A percentile compares a stretch with the other conserved stretches of the same genome.
Evolutionary conservation across 768 basidiomycete species (phyloP).

Genomic region (Rhodotorula graminis): DNA sequence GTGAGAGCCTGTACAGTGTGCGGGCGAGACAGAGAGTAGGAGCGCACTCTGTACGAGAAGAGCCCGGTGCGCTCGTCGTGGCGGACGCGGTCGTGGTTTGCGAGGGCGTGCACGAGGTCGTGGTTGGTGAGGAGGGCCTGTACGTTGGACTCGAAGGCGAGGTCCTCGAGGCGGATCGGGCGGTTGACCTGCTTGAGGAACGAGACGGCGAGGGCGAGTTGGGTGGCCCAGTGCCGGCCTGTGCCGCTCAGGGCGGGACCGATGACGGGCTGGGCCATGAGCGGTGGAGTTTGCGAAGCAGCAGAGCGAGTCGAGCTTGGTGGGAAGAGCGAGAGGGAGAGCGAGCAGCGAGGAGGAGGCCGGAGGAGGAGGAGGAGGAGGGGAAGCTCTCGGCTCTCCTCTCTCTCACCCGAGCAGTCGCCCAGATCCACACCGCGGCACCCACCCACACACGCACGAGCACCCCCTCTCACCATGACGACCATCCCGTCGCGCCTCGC

Average conservation of each 20-base stretch:
- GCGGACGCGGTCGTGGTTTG: constrained; percentile 68
- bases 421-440: background rate
- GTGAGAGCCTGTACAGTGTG: background rate
- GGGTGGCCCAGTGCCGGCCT: constrained; percentile 76
- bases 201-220: constrained; percentile 76
- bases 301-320: too few species aligned
- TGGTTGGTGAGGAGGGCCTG: constrained; percentile 65
- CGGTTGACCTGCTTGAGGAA: constrained; percentile 62
- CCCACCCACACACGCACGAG: background rate
- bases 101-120: constrained; percentile 72
- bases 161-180: constrained; percentile 81
- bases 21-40: constrained; percentile 6
- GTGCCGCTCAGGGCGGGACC: constrained; percentile 55
- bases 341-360: background rate
- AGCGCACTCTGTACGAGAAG: constrained; percentile 73
- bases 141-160: constrained; percentile 73
- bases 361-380: background rate
- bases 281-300: background rate
- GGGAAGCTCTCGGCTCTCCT: background rate
- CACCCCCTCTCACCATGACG: constrained; percentile 51
- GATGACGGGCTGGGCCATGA: background rate
- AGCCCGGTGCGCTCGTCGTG: constrained; percentile 78
- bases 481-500: constrained; percentile 90
- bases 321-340: background rate
- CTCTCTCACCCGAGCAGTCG: background rate